phyloP scores from a whole-genome alignment of 2,329 filamentous ascomycete genomes.

The Aspergillus brunneoviolaceus region DNA sequence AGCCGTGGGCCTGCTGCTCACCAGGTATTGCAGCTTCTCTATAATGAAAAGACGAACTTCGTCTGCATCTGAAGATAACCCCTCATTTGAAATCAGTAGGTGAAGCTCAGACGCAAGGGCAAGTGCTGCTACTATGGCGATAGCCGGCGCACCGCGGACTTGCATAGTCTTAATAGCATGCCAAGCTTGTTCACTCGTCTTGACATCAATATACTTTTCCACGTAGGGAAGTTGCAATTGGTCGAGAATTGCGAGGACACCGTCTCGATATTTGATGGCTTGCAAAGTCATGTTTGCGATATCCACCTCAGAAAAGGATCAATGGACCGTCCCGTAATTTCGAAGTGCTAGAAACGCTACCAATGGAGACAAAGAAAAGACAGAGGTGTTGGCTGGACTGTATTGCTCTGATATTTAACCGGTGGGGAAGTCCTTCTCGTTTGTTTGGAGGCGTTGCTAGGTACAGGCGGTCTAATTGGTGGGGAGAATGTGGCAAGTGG shows the following conservation, averaged over 20 bases:
- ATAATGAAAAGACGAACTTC: conserved; percentile 68
- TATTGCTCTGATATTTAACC: too few relatives aligned
- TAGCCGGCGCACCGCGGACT: conserved; percentile 77
- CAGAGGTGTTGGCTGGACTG: too few relatives aligned
- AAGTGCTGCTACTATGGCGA: conserved; percentile 94
- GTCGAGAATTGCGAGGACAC: conserved; percentile 60
- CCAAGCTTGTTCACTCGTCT: conserved; percentile 60
- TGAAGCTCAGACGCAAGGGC: conserved; percentile 82
- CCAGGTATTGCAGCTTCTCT: conserved; percentile 78
- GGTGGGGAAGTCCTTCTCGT: too few relatives aligned
- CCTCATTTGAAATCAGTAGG: conserved; percentile 37
- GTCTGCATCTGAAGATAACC: conserved; percentile 54
- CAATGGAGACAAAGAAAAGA: too few relatives aligned
- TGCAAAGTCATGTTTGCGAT: conserved; percentile 51
- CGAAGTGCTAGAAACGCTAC: too few relatives aligned
- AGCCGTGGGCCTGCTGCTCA: conserved; percentile 86
- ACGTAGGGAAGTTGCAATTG: conserved; percentile 63
- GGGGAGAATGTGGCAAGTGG: too few relatives aligned
- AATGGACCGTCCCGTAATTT: too few relatives aligned
- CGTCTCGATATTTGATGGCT: conserved; percentile 60
- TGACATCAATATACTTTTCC: conserved; percentile 56
- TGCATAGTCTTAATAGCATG: conserved; percentile 67
- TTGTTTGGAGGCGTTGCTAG: too few relatives aligned
- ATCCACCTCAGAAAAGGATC: background rate
- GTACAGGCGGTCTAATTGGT: too few relatives aligned